Evolutionary conservation across 2,329 filamentous ascomycete species (phyloP).

Genomic region (Knufia fluminis): DNA sequence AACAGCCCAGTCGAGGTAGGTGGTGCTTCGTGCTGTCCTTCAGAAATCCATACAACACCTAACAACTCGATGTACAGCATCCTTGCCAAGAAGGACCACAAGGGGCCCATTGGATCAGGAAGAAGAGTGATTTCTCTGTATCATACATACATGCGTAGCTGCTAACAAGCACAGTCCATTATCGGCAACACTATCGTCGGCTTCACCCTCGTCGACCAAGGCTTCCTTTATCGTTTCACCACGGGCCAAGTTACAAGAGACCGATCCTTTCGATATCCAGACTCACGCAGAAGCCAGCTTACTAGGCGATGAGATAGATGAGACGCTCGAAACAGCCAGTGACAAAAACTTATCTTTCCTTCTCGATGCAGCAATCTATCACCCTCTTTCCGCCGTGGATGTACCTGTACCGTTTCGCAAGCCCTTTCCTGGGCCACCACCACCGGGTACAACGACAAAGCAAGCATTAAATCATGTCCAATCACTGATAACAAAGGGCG

Average conservation of each 20-base stretch:
- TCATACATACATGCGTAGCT: neutral
- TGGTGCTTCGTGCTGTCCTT: neutral
- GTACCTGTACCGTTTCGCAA: constrained; percentile 59
- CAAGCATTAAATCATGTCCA: constrained; percentile 41
- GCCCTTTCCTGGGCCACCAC: constrained; percentile 52
- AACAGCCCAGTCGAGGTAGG: neutral
- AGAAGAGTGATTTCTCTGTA: neutral
- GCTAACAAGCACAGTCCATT: constrained; percentile 8
- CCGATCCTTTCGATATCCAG: neutral
- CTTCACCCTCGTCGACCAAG: constrained; percentile 3
- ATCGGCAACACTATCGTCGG: constrained; percentile 5
- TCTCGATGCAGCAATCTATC: constrained; percentile 71
- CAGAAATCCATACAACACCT: neutral
- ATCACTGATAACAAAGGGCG: constrained; percentile 58
- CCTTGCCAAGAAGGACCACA: constrained; percentile 1
- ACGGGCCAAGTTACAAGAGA: neutral
- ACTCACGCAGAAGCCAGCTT: neutral
- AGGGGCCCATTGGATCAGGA: constrained; percentile 2
- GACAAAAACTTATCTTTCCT: constrained; percentile 74
- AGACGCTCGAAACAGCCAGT: constrained; percentile 22
- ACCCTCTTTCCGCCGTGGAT: constrained; percentile 59
- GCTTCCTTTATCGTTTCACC: neutral
- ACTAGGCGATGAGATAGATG: constrained; percentile 14
- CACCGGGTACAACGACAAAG: constrained; percentile 46
- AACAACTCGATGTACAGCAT: neutral